These are phyloP conservation scores for Albizia julibrissin DNA, from an alignment of 306 rosid species.

Conservation along the genomic window DNA sequence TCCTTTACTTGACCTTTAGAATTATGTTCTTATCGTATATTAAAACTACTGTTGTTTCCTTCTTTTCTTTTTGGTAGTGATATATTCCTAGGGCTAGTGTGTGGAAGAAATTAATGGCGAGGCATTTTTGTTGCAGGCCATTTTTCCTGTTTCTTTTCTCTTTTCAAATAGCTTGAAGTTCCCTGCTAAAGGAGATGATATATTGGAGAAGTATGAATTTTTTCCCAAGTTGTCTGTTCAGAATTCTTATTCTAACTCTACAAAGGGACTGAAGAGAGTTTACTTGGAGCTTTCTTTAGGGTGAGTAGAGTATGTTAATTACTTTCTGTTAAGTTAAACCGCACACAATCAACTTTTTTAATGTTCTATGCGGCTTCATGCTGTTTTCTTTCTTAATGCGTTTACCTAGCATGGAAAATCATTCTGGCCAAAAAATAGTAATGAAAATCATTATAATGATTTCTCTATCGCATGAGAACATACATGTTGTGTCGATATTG, in stretches of 20 bases:
- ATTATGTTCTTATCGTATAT: conserved; percentile 6
- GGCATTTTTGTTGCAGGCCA: conserved; percentile 57
- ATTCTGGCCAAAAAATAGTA: not conserved
- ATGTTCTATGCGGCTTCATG: conserved; percentile 22
- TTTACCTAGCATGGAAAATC: conserved; percentile 14
- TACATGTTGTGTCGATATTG: not conserved
- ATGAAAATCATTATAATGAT: not conserved
- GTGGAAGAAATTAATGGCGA: conserved; percentile 27
- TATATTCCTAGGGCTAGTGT: conserved; percentile 1
- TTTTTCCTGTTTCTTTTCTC: conserved; percentile 82
- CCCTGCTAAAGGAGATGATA: conserved; percentile 54
- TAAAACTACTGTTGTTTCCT: not conserved
- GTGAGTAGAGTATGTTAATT: conserved; percentile 54
- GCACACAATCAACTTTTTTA: not conserved
- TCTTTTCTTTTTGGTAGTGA: not conserved
- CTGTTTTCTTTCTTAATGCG: conserved; percentile 11
- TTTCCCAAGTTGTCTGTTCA: conserved; percentile 61
- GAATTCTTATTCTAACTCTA: conserved; percentile 45
- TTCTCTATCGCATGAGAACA: not conserved
- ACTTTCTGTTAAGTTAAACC: conserved; percentile 11
- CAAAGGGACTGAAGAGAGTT: conserved; percentile 60
- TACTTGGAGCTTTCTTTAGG: conserved; percentile 84
- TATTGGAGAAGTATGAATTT: conserved; percentile 54
- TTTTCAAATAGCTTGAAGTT: conserved; percentile 83
- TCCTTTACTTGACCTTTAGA: not conserved